Conservation (phyloP, 441 rosid genomes). For the Breynia disticha region DNA sequence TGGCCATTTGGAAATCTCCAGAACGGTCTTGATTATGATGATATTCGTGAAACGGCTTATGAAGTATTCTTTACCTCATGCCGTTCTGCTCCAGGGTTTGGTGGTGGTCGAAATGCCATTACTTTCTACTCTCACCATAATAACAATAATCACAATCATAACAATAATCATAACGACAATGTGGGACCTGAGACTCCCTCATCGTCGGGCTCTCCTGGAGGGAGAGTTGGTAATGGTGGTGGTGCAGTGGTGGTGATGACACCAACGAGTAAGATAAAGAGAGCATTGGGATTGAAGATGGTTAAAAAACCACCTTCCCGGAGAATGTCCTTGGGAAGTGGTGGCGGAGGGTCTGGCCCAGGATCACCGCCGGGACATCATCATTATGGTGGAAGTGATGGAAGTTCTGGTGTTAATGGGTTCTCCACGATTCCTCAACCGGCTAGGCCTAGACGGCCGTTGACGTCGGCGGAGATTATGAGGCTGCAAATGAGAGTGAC, state of each 20-base stretch:
- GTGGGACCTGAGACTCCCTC: conserved; percentile 31
- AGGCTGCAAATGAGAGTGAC: conserved; percentile 84
- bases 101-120: conserved; percentile 60
- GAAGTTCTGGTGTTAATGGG: conserved; percentile 26
- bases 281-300: conserved; percentile 68
- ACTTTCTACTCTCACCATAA: conserved; percentile 43
- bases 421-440: conserved; percentile 30
- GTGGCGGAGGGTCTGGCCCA: conserved; percentile 23
- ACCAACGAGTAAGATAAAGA: conserved; percentile 60
- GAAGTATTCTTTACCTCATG: conserved; percentile 90
- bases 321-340: conserved; percentile 40
- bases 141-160: conserved; percentile 3
- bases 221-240: conserved; percentile 28
- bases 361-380: conserved; percentile 33
- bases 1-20: conserved; percentile 69
- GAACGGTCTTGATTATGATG: conserved; percentile 47
- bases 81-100: conserved; percentile 75
- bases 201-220: conserved; percentile 25
- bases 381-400: conserved; percentile 11
- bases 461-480: conserved; percentile 94
- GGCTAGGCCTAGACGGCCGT: conserved; percentile 52
- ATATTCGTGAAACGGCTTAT: conserved; percentile 69
- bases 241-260: conserved; percentile 54
- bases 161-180: conserved; percentile 20
- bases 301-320: conserved; percentile 56